phyloP scores from a whole-genome alignment of 352 stramenopile species.

The Globisporangium cystogenes region DNA sequence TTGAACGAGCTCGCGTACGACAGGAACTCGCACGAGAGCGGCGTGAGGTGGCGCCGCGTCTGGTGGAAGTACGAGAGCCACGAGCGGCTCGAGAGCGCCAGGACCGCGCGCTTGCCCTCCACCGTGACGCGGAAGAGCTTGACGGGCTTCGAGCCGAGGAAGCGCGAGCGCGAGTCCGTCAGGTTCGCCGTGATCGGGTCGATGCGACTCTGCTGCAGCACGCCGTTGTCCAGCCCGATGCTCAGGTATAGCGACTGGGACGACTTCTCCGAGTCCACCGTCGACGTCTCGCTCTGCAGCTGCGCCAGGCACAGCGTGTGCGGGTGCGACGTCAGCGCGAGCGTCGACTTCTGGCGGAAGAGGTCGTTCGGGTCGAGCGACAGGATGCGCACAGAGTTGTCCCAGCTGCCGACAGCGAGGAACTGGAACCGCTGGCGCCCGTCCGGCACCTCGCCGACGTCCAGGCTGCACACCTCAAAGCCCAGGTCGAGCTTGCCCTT shows the following conservation, averaged over 20 bases:
- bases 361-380: conserved; percentile 92
- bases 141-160: conserved; percentile 93
- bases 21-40: conserved; percentile 94
- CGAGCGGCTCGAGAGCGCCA: conserved; percentile 93
- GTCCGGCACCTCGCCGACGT: conserved; percentile 93
- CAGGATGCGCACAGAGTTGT: conserved; percentile 91
- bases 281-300: conserved; percentile 71
- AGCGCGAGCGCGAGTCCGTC: conserved; percentile 88
- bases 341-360: conserved; percentile 80
- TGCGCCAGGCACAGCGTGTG: conserved; percentile 78
- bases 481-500: conserved; percentile 92
- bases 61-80: conserved; percentile 96
- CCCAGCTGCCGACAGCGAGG: conserved; percentile 93
- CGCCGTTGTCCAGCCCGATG: conserved; percentile 94
- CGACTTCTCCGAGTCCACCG: conserved; percentile 39
- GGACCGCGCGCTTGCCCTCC: conserved; percentile 85
- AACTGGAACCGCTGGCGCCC: conserved; percentile 94
- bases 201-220: conserved; percentile 90
- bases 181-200: conserved; percentile 85
- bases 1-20: conserved; percentile 95
- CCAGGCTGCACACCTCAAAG: conserved; percentile 97
- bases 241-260: conserved; percentile 75
- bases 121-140: conserved; percentile 93
- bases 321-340: conserved; percentile 78
- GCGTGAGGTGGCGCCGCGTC: conserved; percentile 89